Base-by-base conservation (phyloP, 805 yeast genomes). In the Barnettozyma californica region DNA sequence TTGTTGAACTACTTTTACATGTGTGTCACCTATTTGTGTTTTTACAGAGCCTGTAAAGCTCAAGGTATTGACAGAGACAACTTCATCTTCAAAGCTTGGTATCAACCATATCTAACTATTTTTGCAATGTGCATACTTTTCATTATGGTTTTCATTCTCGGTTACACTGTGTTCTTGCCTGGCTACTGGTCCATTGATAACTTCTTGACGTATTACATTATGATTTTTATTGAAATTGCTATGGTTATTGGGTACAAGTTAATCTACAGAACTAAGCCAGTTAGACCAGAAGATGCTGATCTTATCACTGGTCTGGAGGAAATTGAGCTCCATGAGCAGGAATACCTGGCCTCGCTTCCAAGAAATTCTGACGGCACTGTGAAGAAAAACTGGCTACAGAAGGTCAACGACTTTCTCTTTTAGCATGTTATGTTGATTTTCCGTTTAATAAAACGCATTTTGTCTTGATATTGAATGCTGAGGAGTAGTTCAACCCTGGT, bases 101-200 rank as follows among this genome's bases (percentile, higher is more conserved):
- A 69, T 53, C 87, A 83, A 64, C 89, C 89, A 9, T 81, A 73
- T 56, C 65, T 76, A 16, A 75, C 83, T 1, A 66, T 68, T 44
- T 63, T 77, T 48, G 82, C 81, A 0, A 60, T 76, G 18, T 51
- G 66, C 41, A 64, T 75, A 43, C 69, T 76, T 9, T 46, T 69
- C 46, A 63, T 71, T 54, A 73, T 87, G 87, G 63, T 78, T 53
- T 66, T 78, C 56, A 65, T 79, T 25, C 76, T 79, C 46, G 95
- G 95, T 9, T 88, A 85, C 68, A 69, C 80, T 4, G 84, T 80
- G 1, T 87, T 88, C 67, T 63, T 83, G 53, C 83, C 84, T n/a
- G 87, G 84, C 11, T 57, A 67, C 45, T 87, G 92, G 89, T 62
- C 70, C n/a, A 73, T 75, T 25, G 74, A 79, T 53, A 69, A 74